Base-by-base conservation (phyloP, 1,139 yeast species). In the Suhomyces guaymorum region DNA sequence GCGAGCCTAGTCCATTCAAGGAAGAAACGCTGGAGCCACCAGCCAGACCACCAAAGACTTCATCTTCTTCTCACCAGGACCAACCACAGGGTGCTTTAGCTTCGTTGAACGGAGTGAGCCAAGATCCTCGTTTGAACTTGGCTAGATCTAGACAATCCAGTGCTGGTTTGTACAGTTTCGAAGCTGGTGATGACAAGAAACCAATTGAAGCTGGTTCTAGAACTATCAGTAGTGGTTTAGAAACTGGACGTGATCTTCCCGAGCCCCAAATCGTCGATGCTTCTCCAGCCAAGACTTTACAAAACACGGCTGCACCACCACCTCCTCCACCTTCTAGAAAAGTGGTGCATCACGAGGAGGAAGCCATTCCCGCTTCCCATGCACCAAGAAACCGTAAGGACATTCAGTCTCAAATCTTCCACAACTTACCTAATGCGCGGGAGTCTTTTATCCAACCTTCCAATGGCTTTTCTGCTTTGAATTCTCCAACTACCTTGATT, bases 301-400 rank as follows among this genome's bases (percentile, higher is more conserved):
- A 13, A 26, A 17, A 8, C 8, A 8, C 19, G n/a, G 33, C 41
- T 10, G 26, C 48, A 10, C 66, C 71, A 21, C 83, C 83, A 2
- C 77, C 80, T 7, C 86, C 86, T n/a, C 90, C 90, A 13, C 82
- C 84, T n/a, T 70, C 89, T 0, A 75, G 89, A 61, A 81, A 79
- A 54, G 73, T 61, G n/a, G 55, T 52, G 3, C 63, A 61, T 35
- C 61, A 58, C 26, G 45, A 44, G 10, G 28, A 57, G 22, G 44
- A 44, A 2, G 37, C 33, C n/a, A 39, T 39, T 16, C 25, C 19
- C 3, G 13, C 32, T 17, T n/a, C 32, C 10, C 28, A 28, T 6
- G 24, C 37, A 10, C 27, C 32, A 7, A 42, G 43, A 35, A 43
- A 34, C 28, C 63, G 82, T 48, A 65, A 70, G 32, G 78, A 75